These are phyloP conservation scores for Trametopsis cervina DNA, from an alignment of 768 basidiomycete species.

Conservation along the genomic window DNA sequence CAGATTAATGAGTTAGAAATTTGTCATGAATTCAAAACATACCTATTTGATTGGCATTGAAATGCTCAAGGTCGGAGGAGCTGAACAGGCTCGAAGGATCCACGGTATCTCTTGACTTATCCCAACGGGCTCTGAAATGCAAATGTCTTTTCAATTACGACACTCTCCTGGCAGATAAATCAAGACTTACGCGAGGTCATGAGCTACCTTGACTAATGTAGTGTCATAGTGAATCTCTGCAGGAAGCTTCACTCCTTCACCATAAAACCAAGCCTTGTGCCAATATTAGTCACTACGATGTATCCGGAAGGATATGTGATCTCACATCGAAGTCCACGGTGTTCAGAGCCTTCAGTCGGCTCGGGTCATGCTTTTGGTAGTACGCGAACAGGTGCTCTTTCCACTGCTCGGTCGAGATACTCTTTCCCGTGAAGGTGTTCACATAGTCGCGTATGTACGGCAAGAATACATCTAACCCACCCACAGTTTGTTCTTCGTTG, in stretches of 20 bases:
- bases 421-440: constrained; percentile 70
- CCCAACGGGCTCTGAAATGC: constrained; percentile 41
- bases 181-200: constrained; percentile 50
- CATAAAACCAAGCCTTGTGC: constrained; percentile 70
- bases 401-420: constrained; percentile 83
- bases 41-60: constrained; percentile 77
- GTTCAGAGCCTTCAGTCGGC: constrained; percentile 60
- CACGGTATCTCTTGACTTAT: constrained; percentile 46
- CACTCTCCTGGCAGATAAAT: not conserved
- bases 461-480: constrained; percentile 75
- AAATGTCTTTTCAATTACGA: no score
- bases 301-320: not conserved
- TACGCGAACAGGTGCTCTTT: constrained; percentile 70
- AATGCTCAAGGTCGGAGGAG: constrained; percentile 50
- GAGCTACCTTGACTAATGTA: constrained; percentile 61
- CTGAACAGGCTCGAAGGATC: constrained; percentile 45
- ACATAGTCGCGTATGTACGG: constrained; percentile 84
- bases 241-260: constrained; percentile 68
- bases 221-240: constrained; percentile 71
- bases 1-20: not conserved
- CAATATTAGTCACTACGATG: not conserved
- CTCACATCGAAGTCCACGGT: constrained; percentile 74
- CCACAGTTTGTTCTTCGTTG: constrained; percentile 56
- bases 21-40: constrained; percentile 14
- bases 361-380: constrained; percentile 44